Evolutionary conservation across 306 rosid genomes (phyloP), one percentile per base, ranked within the genome.

Genomic region (Gastrolobium bilobum): DNA sequence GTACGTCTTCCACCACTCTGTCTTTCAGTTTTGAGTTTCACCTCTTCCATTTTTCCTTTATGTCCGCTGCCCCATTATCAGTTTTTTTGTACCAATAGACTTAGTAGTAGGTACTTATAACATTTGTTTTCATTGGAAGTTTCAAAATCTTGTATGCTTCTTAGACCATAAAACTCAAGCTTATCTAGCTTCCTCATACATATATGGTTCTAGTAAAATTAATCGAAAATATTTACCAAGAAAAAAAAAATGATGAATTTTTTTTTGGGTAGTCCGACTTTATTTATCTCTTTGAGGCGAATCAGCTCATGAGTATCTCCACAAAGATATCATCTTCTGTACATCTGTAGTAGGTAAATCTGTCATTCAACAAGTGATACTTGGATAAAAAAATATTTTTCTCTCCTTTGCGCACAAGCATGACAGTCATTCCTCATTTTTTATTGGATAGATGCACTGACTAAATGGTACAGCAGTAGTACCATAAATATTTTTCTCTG

Each of bases 11-110:
- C 70, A 65, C 38, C 61, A 68, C 62, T 76, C 14, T 62, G 63
- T 10, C 7, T 15, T 7, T 38, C 31, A 6, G 10, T 68, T 71
- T 38, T 33, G 51, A 9, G 10, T 75, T 81, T 37, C 81, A 50
- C 44, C 20, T 60, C 29, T 26, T 26, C 42, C 34, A n/a, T 46
- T 59, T 75, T 61, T 14, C 81, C 78, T 69, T 54, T 77, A 2
- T 46, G 65, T 77, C 79, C 37, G 15, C 38, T 71, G 56, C 60
- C 80, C 82, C 83, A 83, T 75, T 65, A 30, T 54, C 33, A 5
- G 47, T 76, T 53, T 53, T 64, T 71, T 29, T 46, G 76, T 76
- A 75, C 50, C 9, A 75, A 65, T 53, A 2, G 26, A 48, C 4
- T 31, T 13, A 8, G 70, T 7, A 78, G 26, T 66, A 43, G 38